phyloP scores from a whole-genome alignment of 495 filamentous ascomycete species.

The Xylaria palmicola region DNA sequence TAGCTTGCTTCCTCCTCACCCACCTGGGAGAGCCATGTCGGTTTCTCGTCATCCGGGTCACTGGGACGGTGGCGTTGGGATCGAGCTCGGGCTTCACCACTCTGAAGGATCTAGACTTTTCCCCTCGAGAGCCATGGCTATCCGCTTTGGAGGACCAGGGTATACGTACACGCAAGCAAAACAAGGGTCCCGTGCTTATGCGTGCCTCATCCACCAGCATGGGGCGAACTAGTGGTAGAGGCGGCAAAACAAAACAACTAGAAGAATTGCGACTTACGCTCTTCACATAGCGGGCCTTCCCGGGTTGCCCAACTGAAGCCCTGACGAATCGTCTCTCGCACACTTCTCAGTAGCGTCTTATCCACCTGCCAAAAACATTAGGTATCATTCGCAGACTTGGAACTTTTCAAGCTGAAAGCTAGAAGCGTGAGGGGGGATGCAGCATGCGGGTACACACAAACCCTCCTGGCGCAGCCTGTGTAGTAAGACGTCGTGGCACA shows the following conservation, averaged over 20 bases:
- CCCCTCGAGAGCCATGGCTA: background rate
- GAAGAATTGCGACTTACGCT: conserved; percentile 64
- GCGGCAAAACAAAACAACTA: background rate
- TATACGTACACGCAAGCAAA: background rate
- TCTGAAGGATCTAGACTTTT: background rate
- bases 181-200: conserved; percentile 3
- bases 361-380: conserved; percentile 64
- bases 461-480: conserved; percentile 18
- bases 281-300: conserved; percentile 96
- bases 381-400: conserved; percentile 22
- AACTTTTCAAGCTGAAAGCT: conserved; percentile 28
- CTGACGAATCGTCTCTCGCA: conserved; percentile 88
- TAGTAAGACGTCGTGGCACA: conserved; percentile 28
- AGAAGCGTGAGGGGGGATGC: conserved; percentile 24
- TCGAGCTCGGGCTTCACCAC: background rate
- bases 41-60: conserved; percentile 1
- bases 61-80: conserved; percentile 6
- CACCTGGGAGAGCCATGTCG: conserved; percentile 2
- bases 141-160: background rate
- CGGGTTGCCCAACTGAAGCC: conserved; percentile 94
- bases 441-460: conserved; percentile 27
- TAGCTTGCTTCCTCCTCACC: background rate
- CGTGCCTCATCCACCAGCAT: conserved; percentile 4
- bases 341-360: conserved; percentile 81
- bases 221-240: background rate